These are phyloP conservation scores for Globisporangium acanthophoron DNA, from an alignment of 352 stramenopile species.

Conservation along the genomic window DNA sequence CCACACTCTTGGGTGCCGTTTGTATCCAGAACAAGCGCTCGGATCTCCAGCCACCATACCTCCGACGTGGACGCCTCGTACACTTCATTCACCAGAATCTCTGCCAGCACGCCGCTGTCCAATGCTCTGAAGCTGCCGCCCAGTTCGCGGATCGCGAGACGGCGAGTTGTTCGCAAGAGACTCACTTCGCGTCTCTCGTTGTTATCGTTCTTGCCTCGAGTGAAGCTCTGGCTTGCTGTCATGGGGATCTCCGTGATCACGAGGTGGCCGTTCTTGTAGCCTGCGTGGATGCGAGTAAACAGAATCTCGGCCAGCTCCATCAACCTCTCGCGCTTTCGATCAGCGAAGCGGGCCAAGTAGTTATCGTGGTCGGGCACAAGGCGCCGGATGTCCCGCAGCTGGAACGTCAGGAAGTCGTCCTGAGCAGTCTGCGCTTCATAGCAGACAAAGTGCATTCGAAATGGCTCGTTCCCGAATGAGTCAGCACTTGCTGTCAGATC, in stretches of 20 bases:
- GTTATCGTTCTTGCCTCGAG: conserved; percentile 11
- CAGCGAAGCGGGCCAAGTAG: conserved; percentile 20
- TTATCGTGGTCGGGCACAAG: conserved; percentile 34
- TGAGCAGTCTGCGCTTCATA: conserved; percentile 43
- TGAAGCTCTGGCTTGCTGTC: conserved; percentile 4
- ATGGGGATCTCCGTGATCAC: conserved; percentile 38
- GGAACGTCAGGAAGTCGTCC: conserved; percentile 44
- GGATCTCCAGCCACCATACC: conserved; percentile 64
- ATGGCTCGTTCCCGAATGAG: conserved; percentile 22
- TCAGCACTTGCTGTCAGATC: conserved; percentile 8
- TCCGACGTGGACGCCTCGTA: conserved; percentile 40
- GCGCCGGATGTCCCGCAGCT: conserved; percentile 36
- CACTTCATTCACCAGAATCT: conserved; percentile 53
- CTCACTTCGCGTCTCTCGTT: conserved; percentile 17
- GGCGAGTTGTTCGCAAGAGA: conserved; percentile 50
- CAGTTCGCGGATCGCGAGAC: conserved; percentile 10
- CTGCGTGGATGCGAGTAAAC: conserved; percentile 34
- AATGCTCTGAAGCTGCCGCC: neutral
- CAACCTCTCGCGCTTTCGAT: conserved; percentile 28
- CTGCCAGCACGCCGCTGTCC: conserved; percentile 14
- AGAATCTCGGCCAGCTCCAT: conserved; percentile 43
- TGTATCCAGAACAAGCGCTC: conserved; percentile 21
- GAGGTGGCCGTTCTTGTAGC: conserved; percentile 69
- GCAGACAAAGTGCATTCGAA: conserved; percentile 42
- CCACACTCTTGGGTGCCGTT: neutral